Evolutionary conservation across 306 rosid species (phyloP).

Genomic region (Vicia sativa): DNA sequence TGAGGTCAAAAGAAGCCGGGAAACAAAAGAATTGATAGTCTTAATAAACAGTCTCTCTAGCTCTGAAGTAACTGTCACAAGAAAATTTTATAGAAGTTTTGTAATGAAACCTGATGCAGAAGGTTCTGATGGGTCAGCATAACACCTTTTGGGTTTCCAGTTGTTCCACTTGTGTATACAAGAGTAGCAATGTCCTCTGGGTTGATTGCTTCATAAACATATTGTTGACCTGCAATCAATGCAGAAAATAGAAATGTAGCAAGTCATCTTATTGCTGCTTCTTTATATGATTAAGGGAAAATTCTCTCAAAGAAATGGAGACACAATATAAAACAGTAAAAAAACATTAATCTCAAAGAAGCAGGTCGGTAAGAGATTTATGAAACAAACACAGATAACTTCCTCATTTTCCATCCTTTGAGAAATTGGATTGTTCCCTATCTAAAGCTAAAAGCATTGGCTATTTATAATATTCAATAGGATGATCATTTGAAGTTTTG

Average conservation of each 20-base stretch:
- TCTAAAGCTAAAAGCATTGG: neutral
- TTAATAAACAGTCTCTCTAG: neutral
- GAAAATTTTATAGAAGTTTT: constrained; percentile 15
- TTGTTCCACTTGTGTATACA: constrained; percentile 90
- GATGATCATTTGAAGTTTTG: neutral
- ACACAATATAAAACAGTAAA: neutral
- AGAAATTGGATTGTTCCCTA: neutral
- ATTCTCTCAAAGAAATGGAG: neutral
- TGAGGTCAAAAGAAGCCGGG: neutral
- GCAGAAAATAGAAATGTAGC: constrained; percentile 31
- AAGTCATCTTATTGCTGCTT: neutral
- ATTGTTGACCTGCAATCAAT: constrained; percentile 50
- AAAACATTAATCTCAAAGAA: neutral
- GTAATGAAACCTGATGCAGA: constrained; percentile 80
- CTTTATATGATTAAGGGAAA: constrained; percentile 8
- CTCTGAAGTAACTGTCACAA: constrained; percentile 23
- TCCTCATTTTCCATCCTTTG: neutral
- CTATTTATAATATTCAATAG: neutral
- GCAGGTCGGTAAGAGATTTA: neutral
- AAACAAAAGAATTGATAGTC: neutral
- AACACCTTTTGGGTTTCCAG: constrained; percentile 96
- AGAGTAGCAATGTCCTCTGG: constrained; percentile 81
- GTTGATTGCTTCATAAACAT: constrained; percentile 66
- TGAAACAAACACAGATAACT: constrained; percentile 18
- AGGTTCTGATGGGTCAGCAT: constrained; percentile 91